A percentile compares a stretch with the other conserved stretches of the same genome.
phyloP scores from a whole-genome alignment of 1,139 yeast species.

The Zhuliangozyma blackwelliae region DNA sequence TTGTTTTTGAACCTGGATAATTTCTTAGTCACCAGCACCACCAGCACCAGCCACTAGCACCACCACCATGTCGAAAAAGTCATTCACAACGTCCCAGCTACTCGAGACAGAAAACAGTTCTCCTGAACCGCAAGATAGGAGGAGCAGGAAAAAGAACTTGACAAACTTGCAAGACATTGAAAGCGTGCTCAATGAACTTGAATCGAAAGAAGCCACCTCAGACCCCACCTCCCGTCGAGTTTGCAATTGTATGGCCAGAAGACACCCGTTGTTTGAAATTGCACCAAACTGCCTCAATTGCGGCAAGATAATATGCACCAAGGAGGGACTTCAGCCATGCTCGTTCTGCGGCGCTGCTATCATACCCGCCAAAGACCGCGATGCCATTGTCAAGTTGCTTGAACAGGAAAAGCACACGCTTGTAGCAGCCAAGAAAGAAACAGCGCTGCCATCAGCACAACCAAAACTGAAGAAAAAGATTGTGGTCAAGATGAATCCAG shows the following conservation, averaged over 20 bases:
- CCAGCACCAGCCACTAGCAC: background rate
- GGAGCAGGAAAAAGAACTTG: conserved; percentile 34
- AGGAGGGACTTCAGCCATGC: conserved; percentile 91
- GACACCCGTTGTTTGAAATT: conserved; percentile 83
- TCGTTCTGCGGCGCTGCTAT: conserved; percentile 73
- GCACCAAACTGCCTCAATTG: conserved; percentile 94
- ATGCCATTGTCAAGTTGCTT: conserved; percentile 52
- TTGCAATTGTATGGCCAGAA: conserved; percentile 81
- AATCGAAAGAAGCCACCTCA: conserved; percentile 14
- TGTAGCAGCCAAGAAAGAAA: conserved; percentile 11
- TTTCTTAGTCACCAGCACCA: background rate
- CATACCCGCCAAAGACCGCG: conserved; percentile 55
- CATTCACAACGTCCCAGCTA: conserved; percentile 37
- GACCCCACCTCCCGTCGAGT: conserved; percentile 15
- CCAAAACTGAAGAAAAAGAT: conserved; percentile 28
- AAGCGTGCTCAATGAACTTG: conserved; percentile 33
- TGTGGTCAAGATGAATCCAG: conserved; percentile 51
- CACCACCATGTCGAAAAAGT: conserved; percentile 11
- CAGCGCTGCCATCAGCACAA: too few relatives aligned
- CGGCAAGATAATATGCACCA: conserved; percentile 87
- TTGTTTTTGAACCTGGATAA: too few relatives aligned
- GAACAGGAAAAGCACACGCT: conserved; percentile 38
- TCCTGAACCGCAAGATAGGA: conserved; percentile 16
- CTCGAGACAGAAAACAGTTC: conserved; percentile 23
- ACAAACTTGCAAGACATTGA: conserved; percentile 59